Percentiles rank a stretch among this genome's conserved stretches.
phyloP scores from a whole-genome alignment of 2,329 filamentous ascomycete genomes.

The Alternaria sp. region DNA sequence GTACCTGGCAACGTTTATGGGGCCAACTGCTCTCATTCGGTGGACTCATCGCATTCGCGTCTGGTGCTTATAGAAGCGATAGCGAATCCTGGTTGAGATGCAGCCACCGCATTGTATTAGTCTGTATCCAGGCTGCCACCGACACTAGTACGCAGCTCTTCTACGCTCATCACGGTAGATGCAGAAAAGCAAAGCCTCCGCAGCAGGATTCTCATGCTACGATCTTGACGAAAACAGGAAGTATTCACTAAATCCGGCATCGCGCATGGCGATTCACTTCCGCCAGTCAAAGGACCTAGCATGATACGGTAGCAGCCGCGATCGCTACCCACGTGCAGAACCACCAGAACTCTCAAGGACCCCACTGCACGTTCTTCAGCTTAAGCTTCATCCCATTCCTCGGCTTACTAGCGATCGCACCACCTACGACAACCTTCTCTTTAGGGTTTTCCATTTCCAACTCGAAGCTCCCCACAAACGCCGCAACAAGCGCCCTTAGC shows the following conservation, averaged over 20 bases:
- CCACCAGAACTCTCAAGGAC: neutral
- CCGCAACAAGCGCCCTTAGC: constrained; percentile 44
- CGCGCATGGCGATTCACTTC: neutral
- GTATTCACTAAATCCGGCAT: neutral
- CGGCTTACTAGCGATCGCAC: constrained; percentile 49
- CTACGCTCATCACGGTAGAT: neutral
- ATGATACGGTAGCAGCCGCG: neutral
- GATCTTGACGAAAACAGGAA: neutral
- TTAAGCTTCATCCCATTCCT: constrained; percentile 47
- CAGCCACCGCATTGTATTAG: neutral
- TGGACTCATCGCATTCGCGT: neutral
- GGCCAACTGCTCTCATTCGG: neutral
- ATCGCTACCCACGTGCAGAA: neutral
- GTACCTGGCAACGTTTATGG: neutral
- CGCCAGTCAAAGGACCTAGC: neutral
- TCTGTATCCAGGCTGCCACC: neutral
- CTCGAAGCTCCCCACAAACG: constrained; percentile 43
- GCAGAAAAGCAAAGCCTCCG: neutral
- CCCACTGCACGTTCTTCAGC: constrained; percentile 34
- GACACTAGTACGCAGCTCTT: neutral
- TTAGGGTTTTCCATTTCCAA: constrained; percentile 42
- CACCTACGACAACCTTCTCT: constrained; percentile 38
- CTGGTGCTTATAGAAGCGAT: neutral
- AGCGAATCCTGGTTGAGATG: neutral
- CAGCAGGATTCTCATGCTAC: neutral